Percentiles rank a stretch among this genome's conserved stretches.
These are phyloP conservation scores for Populus hybrid DNA, from an alignment of 441 rosid species.

Conservation along the genomic window DNA sequence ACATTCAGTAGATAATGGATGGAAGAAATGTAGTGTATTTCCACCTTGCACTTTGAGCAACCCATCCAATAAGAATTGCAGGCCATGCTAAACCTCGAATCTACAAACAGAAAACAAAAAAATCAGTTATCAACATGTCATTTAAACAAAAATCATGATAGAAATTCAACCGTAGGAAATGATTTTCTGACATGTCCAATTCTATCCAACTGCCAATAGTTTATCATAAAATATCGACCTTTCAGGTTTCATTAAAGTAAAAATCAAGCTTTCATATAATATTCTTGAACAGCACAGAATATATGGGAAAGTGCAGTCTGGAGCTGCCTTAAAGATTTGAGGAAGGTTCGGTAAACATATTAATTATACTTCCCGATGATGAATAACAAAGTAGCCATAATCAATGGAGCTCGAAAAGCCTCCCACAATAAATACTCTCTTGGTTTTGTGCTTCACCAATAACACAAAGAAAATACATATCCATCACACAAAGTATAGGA, in stretches of 20 bases:
- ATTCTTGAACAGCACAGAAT: neutral
- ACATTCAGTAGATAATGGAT: conserved; percentile 5
- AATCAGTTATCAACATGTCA: neutral
- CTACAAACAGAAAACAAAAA: conserved; percentile 22
- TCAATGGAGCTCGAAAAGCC: neutral
- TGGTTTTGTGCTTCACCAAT: neutral
- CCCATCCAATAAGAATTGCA: conserved; percentile 52
- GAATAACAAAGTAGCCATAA: neutral
- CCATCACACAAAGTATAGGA: neutral
- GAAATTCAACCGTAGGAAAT: too few relatives aligned
- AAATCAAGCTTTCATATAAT: neutral
- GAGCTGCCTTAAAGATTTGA: neutral
- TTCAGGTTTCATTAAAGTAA: neutral
- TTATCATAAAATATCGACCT: neutral
- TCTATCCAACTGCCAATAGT: neutral
- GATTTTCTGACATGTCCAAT: neutral
- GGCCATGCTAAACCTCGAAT: conserved; percentile 64
- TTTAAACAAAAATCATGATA: neutral
- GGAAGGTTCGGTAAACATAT: neutral
- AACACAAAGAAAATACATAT: neutral
- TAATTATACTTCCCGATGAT: neutral
- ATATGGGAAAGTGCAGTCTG: neutral
- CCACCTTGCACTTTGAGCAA: conserved; percentile 61
- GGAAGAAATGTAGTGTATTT: neutral
- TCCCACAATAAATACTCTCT: neutral